Evolutionary conservation across 805 yeast genomes (phyloP), one percentile per base, ranked within the genome.

Genomic region (Saccharomycopsis amapae): DNA sequence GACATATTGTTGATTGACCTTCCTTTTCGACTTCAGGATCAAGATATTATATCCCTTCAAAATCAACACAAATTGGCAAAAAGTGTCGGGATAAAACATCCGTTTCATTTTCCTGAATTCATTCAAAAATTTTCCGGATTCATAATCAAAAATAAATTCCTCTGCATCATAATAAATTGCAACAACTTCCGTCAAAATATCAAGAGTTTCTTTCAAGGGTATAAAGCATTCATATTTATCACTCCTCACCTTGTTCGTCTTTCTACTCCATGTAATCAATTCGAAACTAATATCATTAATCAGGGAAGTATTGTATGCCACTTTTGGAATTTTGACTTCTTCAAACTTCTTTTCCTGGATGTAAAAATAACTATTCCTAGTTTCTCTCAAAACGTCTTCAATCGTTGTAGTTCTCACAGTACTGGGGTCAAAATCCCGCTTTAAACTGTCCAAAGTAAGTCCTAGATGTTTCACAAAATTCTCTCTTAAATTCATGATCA

Each of bases 131-230:
- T 26, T 15, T 10, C 50, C 50, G 7, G 31, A 17, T 25, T 43
- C 23, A 20, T 46, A 49, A 17, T 39, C 48, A 6, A 6, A 13
- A 23, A 43, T 20, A 19, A 49, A 39, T 5, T 39, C 34, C 20
- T 39, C 45, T 2, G 53, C 40, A n/a, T 49, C 45, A 25, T 42
- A 38, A 25, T 39, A 44, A 19, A 49, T 43, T 25, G 37, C 49
- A 4, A 40, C 37, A 9, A 24, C 33, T 5, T 40, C 34, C 13
- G 30, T 24, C 15, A 49, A 23, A 7, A 30, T 5, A 26, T 39
- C 23, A 22, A 32, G 13, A 9, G 44, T n/a, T 13, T n/a, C 24
- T 5, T 33, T 18, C 12, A 42, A 35, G 19, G 53, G 53, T 10
- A 49, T 18, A 36, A 49, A 49, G 19, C 52, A 49, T 5, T 39